A percentile compares a stretch with the other conserved stretches of the same genome.
Evolutionary conservation across 768 basidiomycete genomes (phyloP).

Genomic region (Leccinum sublutescens): DNA sequence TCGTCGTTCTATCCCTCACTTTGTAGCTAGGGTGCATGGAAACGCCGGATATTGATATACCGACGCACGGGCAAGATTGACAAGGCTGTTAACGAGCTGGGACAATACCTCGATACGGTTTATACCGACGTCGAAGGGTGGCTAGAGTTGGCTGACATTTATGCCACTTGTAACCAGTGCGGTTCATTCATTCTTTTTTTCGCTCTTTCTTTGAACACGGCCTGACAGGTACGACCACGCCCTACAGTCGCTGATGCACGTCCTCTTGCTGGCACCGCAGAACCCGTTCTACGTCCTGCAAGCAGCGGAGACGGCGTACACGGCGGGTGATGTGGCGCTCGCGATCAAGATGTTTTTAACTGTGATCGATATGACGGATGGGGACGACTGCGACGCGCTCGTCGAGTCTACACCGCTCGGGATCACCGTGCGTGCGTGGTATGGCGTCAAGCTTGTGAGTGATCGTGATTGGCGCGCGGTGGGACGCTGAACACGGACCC

Average conservation of each 20-base stretch:
- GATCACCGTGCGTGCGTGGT: slow-evolving; percentile 73
- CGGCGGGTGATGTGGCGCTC: slow-evolving; percentile 68
- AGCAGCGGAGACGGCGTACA: slow-evolving; percentile 86
- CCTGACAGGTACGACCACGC: slow-evolving; percentile 63
- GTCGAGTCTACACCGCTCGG: slow-evolving; percentile 51
- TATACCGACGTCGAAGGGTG: slow-evolving; percentile 88
- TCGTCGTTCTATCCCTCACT: not conserved
- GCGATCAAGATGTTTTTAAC: slow-evolving; percentile 79
- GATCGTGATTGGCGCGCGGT: not conserved
- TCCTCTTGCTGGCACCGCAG: slow-evolving; percentile 77
- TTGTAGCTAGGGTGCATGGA: slow-evolving; percentile 57
- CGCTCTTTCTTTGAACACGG: not conserved
- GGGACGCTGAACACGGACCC: not conserved
- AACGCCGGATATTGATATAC: slow-evolving; percentile 75
- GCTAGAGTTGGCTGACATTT: slow-evolving; percentile 82
- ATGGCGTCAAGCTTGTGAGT: slow-evolving; percentile 77
- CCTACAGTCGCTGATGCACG: slow-evolving; percentile 77
- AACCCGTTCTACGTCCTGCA: slow-evolving; percentile 84
- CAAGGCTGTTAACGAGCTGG: slow-evolving; percentile 68
- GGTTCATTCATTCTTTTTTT: slow-evolving; percentile 19
- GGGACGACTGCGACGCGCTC: slow-evolving; percentile 47
- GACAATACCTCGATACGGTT: slow-evolving; percentile 76
- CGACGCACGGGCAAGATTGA: slow-evolving; percentile 61
- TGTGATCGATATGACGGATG: slow-evolving; percentile 75
- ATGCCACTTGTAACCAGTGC: slow-evolving; percentile 72